These are phyloP conservation scores for Acrocalymma vagum DNA, from an alignment of 2,329 filamentous ascomycete genomes.

Conservation along the genomic window DNA sequence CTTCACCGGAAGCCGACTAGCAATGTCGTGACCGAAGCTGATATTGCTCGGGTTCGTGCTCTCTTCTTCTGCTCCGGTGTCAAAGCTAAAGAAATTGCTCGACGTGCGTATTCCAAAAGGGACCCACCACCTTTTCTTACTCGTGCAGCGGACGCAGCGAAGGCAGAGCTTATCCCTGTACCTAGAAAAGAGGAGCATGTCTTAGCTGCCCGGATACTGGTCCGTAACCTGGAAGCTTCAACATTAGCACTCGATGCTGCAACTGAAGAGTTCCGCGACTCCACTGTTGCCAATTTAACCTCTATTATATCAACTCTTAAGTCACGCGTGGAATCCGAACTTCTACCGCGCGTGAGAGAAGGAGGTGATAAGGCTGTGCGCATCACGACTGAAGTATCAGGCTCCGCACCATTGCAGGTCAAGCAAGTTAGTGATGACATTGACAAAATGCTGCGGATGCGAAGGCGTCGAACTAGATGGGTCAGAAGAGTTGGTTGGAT, in stretches of 20 bases:
- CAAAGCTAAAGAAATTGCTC: conserved; percentile 82
- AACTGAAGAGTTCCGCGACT: conserved; percentile 58
- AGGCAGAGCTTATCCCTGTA: conserved; percentile 53
- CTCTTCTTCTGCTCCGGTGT: conserved; percentile 86
- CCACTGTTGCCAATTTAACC: conserved; percentile 55
- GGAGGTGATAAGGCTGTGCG: conserved; percentile 83
- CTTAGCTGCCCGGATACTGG: conserved; percentile 61
- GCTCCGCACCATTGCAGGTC: conserved; percentile 78
- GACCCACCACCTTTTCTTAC: conserved; percentile 46
- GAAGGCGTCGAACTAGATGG: conserved; percentile 78
- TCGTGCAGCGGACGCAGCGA: conserved; percentile 55
- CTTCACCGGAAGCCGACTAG: conserved; percentile 36
- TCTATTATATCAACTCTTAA: conserved; percentile 53
- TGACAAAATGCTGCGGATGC: conserved; percentile 72
- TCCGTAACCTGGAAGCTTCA: conserved; percentile 56
- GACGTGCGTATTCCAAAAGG: conserved; percentile 69
- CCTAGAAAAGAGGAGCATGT: conserved; percentile 61
- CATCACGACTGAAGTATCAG: conserved; percentile 77
- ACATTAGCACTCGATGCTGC: conserved; percentile 59
- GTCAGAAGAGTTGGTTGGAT: conserved; percentile 80
- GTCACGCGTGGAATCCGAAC: conserved; percentile 56
- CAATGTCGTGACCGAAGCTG: conserved; percentile 61
- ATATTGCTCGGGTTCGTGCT: conserved; percentile 80
- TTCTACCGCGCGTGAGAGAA: conserved; percentile 69
- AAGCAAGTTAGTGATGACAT: conserved; percentile 84